Base-by-base conservation (phyloP, 208 protist genomes). In the Blastocrithidia nonstop region DNA sequence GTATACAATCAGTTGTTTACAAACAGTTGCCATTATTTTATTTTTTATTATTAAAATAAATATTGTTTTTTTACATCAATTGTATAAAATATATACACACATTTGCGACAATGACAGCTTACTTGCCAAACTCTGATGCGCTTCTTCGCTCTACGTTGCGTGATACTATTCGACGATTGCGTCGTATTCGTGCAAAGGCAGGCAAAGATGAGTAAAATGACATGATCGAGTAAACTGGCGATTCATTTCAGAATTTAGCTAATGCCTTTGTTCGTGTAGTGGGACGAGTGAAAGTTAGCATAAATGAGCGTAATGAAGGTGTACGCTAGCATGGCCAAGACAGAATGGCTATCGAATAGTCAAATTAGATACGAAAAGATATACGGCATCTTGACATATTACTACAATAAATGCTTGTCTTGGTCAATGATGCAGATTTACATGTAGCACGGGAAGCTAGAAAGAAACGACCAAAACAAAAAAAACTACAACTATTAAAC, bases 141-240 rank as follows among this genome's bases (percentile, higher is more conserved):
- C 26, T 84, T 46, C 73, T 68, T 66, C 61, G 71, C 23, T 72
- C 75, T 8, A 76, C 57, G n/a, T 54, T 85, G 45, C 75, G 75
- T 5, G 75, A 85, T 36, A 78, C 62, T 33, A 80, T 85, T 26
- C 67, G 61, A 16, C 70, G 75, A 7, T 54, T 85, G 20, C 66
- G 67, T 26, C 48, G 58, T 19, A 75, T 85, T 28, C 70, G 75
- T 11, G 45, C 26, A 26, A 66, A 55, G 35, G 66, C 67, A 3
- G 75, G 75, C 1, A 44, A 53, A 2, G 57, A 70, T n/a, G 70
- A 85, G 47, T 70, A 76, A 29, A 29, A 50, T 17, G 52, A 45
- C 0, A 48, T 48, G 7, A 41, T 54, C 2, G 42, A 69, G 4
- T 49, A 51, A 17, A 63, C 70, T 9, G 67, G 66, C 7, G 75